phyloP scores from a whole-genome alignment of 2,329 filamentous ascomycete genomes.

The Cucurbitaria berberidis region DNA sequence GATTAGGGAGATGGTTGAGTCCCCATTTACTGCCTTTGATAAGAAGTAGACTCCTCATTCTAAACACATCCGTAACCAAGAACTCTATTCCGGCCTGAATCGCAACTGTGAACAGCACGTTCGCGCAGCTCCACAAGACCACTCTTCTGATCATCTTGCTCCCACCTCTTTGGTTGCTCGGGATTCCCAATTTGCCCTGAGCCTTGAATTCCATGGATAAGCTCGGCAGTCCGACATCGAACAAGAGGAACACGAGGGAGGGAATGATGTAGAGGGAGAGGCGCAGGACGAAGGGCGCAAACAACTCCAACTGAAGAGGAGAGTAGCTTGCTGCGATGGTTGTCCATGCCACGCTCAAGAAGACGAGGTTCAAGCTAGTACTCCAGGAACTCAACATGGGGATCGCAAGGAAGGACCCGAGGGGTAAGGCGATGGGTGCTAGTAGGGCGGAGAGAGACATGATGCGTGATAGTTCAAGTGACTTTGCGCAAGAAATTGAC shows the following conservation, averaged over 20 bases:
- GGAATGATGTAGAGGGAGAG: slow-evolving; percentile 75
- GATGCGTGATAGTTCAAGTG: neutral
- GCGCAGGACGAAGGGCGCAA: slow-evolving; percentile 72
- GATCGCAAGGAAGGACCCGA: slow-evolving; percentile 70
- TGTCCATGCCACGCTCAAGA: slow-evolving; percentile 91
- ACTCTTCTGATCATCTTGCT: slow-evolving; percentile 56
- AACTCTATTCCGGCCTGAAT: slow-evolving; percentile 64
- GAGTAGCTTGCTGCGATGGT: slow-evolving; percentile 80
- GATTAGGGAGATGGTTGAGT: slow-evolving; percentile 67
- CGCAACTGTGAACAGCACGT: slow-evolving; percentile 60
- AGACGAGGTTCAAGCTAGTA: slow-evolving; percentile 82
- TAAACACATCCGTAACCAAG: slow-evolving; percentile 60
- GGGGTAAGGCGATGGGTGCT: slow-evolving; percentile 46
- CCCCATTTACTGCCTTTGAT: slow-evolving; percentile 65
- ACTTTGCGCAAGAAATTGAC: neutral
- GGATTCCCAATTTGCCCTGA: slow-evolving; percentile 61
- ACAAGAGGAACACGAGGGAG: slow-evolving; percentile 72
- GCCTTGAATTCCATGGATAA: slow-evolving; percentile 73
- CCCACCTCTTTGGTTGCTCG: slow-evolving; percentile 48
- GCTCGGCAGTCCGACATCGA: slow-evolving; percentile 74
- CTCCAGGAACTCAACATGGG: slow-evolving; percentile 76
- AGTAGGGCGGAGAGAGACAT: slow-evolving; percentile 43
- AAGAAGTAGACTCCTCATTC: slow-evolving; percentile 62
- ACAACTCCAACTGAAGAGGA: slow-evolving; percentile 75
- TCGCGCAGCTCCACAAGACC: slow-evolving; percentile 60